Evolutionary conservation across 805 yeast species (phyloP).

Genomic region (Pichia paraexigua): DNA sequence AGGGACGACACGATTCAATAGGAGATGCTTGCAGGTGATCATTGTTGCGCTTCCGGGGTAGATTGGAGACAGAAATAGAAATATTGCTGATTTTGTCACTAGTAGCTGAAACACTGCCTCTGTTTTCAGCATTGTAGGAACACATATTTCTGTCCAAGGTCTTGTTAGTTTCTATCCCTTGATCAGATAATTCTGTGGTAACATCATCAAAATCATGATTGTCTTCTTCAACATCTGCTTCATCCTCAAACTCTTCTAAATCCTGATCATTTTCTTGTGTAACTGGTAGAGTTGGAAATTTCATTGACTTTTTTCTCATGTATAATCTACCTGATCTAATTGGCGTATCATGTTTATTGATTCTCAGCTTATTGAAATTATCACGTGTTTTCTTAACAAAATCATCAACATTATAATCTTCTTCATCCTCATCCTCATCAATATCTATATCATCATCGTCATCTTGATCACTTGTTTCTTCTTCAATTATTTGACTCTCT

Average conservation of each 20-base stretch:
- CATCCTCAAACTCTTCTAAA: constrained; percentile 7
- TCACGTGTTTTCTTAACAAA: constrained; percentile 8
- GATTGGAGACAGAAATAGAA: background rate
- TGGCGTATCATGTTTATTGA: background rate
- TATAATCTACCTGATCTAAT: constrained; percentile 6
- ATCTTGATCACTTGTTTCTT: constrained; percentile 6
- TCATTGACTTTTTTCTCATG: constrained; percentile 6
- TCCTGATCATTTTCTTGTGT: constrained; percentile 13
- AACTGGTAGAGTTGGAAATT: constrained; percentile 8
- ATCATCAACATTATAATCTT: background rate
- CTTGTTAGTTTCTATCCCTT: background rate
- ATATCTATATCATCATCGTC: constrained; percentile 5
- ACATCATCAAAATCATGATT: constrained; percentile 35
- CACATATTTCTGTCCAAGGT: background rate
- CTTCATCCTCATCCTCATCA: background rate
- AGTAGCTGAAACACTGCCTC: background rate
- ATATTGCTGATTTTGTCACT: background rate
- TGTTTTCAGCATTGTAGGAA: background rate
- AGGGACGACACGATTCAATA: background rate
- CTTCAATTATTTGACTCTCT: constrained; percentile 42
- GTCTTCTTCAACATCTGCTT: constrained; percentile 19
- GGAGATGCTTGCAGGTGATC: background rate
- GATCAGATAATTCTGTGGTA: constrained; percentile 3
- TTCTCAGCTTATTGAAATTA: background rate
- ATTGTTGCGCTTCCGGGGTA: background rate